These are phyloP conservation scores for Phlebiopsis gigantea DNA, from an alignment of 768 basidiomycete species.

Conservation along the genomic window DNA sequence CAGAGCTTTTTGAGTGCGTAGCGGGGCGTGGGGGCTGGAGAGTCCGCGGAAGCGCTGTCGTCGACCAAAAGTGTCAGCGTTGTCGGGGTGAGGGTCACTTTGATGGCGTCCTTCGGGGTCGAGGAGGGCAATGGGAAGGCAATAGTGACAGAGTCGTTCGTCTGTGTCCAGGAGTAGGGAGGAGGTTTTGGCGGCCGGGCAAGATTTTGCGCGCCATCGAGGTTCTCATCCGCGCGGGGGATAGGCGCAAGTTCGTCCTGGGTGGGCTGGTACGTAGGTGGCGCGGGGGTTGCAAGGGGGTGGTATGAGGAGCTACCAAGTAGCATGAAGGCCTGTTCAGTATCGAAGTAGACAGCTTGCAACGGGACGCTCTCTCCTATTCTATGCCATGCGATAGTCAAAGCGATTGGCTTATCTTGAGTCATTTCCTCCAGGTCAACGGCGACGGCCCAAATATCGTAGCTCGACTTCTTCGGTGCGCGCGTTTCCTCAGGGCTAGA, in stretches of 20 bases:
- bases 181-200: slow-evolving; percentile 45
- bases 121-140: slow-evolving; percentile 77
- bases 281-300: slow-evolving; percentile 28
- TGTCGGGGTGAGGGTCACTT: slow-evolving; percentile 57
- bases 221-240: slow-evolving; percentile 53
- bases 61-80: slow-evolving; percentile 62
- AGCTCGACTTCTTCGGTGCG: slow-evolving; percentile 30
- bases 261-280: slow-evolving; percentile 48
- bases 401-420: slow-evolving; percentile 26
- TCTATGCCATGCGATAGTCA: slow-evolving; percentile 65
- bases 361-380: slow-evolving; percentile 69
- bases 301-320: slow-evolving; percentile 56
- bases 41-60: slow-evolving; percentile 14
- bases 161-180: slow-evolving; percentile 93
- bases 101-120: slow-evolving; percentile 59
- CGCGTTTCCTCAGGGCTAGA: background rate
- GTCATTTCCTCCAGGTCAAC: slow-evolving; percentile 39
- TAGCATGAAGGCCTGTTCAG: slow-evolving; percentile 45
- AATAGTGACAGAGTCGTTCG: slow-evolving; percentile 74
- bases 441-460: slow-evolving; percentile 62
- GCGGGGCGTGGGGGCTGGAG: slow-evolving; percentile 38
- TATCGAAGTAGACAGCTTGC: slow-evolving; percentile 42
- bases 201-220: slow-evolving; percentile 34
- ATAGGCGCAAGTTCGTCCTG: slow-evolving; percentile 66
- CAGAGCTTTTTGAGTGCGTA: slow-evolving; percentile 67